These are phyloP conservation scores for Vigna angularis DNA, from an alignment of 306 rosid genomes.

Conservation along the genomic window DNA sequence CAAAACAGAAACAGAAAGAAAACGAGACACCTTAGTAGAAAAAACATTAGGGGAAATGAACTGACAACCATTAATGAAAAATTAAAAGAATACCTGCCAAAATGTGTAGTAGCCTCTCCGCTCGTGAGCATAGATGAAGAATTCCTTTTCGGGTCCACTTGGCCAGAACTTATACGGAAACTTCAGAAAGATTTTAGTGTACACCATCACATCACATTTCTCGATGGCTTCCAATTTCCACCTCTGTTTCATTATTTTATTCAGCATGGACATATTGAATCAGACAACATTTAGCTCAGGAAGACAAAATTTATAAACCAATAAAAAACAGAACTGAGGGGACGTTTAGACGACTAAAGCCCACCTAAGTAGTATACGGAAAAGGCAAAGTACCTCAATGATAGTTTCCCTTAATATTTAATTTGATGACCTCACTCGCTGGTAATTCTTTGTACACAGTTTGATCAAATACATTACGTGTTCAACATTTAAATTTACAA, in stretches of 20 bases:
- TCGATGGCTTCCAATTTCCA: conserved; percentile 92
- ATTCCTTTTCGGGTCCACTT: conserved; percentile 90
- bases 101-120: conserved; percentile 95
- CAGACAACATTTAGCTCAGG: conserved; percentile 17
- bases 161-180: conserved; percentile 94
- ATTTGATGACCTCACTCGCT: conserved; percentile 40
- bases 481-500: neutral
- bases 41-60: conserved; percentile 41
- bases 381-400: conserved; percentile 43
- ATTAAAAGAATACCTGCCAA: conserved; percentile 81
- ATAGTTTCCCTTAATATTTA: conserved; percentile 39
- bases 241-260: conserved; percentile 62
- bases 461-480: conserved; percentile 41
- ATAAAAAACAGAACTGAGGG: conserved; percentile 26
- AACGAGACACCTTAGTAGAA: conserved; percentile 3
- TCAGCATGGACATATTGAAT: conserved; percentile 39
- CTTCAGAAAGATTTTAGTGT: conserved; percentile 95
- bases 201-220: conserved; percentile 89
- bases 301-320: conserved; percentile 29
- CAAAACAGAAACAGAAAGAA: conserved; percentile 9
- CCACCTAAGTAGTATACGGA: conserved; percentile 32
- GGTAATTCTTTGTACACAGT: conserved; percentile 1
- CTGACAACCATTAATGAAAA: conserved; percentile 30
- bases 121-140: conserved; percentile 97
- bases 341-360: conserved; percentile 40